Base-by-base conservation (phyloP, 768 basidiomycete species). In the Kwoniella sp. region DNA sequence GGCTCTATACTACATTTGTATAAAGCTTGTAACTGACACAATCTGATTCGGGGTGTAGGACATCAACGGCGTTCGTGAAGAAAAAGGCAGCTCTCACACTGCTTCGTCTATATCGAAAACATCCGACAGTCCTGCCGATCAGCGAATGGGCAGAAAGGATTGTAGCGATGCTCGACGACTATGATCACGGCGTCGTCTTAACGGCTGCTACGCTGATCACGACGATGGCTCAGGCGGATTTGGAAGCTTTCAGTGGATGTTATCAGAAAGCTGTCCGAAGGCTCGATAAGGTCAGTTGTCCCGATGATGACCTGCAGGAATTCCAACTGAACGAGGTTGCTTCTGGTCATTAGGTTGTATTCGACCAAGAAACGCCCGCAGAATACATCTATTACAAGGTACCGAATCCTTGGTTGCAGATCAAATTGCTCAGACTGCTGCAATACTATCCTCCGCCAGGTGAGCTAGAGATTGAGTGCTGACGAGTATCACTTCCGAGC, bases 311-410 rank as follows among this genome's bases (percentile, higher is more conserved):
- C 22, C 49, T 30, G 21, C 19, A 47, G 48, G 27, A 19, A 27
- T 15, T 27, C 25, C 30, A 27, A n/a, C 26, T 50, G 22, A 48
- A n/a, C n/a, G n/a, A n/a, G n/a, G n/a, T n/a, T n/a, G n/a, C n/a
- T 10, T 26, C 55, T 15, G 36, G 17, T 9, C 68, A 95, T 15
- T 27, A 64, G 92, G 85, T 99, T 70, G 85, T 97, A 19, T 89
- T 98, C 67, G 91, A 93, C 70, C 88, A 89, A 65, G 91, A 98
- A 75, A 95, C 90, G 74, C 83, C 88, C 8, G 84, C 89, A 36
- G 89, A 91, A 54, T 99, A 99, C 77, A 85, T 93, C 19, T 99
- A 99, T 79, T 99, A 99, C 82, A 92, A 93, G 82, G 92, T 98
- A 1, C 95, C 95, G 22, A 90, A 90, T 24, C 95, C 95, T 0